phyloP scores from a whole-genome alignment of 352 stramenopile species.

The Phytophthora boehmeriae region DNA sequence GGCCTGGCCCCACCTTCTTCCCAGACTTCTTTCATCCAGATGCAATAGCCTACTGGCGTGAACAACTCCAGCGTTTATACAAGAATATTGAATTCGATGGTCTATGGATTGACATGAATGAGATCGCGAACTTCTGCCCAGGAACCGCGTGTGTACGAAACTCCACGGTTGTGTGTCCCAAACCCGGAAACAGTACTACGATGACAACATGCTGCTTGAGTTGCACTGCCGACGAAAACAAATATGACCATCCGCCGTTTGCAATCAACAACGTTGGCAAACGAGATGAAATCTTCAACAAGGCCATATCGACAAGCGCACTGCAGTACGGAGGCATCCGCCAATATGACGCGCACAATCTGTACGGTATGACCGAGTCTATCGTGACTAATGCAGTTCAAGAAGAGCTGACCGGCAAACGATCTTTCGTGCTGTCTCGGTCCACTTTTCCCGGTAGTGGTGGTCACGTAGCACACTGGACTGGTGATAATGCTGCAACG shows the following conservation, averaged over 20 bases:
- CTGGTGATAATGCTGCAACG: slow-evolving; percentile 75
- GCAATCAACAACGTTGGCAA: slow-evolving; percentile 59
- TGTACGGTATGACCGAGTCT: slow-evolving; percentile 81
- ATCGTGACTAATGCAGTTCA: slow-evolving; percentile 64
- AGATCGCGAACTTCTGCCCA: slow-evolving; percentile 79
- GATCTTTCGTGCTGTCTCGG: slow-evolving; percentile 73
- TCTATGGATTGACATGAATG: slow-evolving; percentile 92
- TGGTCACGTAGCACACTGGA: slow-evolving; percentile 73
- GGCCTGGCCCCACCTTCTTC: slow-evolving; percentile 81
- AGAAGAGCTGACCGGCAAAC: slow-evolving; percentile 57
- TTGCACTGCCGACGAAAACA: slow-evolving; percentile 47
- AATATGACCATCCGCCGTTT: slow-evolving; percentile 62
- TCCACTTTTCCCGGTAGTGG: slow-evolving; percentile 75
- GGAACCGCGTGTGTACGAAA: slow-evolving; percentile 48
- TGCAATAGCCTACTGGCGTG: slow-evolving; percentile 62
- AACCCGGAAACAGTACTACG: slow-evolving; percentile 32
- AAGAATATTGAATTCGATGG: slow-evolving; percentile 64
- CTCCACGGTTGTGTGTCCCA: slow-evolving; percentile 36
- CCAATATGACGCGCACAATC: slow-evolving; percentile 84
- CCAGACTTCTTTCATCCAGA: slow-evolving; percentile 86
- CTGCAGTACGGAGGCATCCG: slow-evolving; percentile 56
- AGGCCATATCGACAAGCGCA: slow-evolving; percentile 64
- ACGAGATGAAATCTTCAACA: slow-evolving; percentile 52
- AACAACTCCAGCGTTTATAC: slow-evolving; percentile 66
- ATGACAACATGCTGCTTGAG: slow-evolving; percentile 57